Evolutionary conservation across 2,329 filamentous ascomycete genomes (phyloP), one percentile per base, ranked within the genome.

Genomic region (Uncinocarpus reesii): DNA sequence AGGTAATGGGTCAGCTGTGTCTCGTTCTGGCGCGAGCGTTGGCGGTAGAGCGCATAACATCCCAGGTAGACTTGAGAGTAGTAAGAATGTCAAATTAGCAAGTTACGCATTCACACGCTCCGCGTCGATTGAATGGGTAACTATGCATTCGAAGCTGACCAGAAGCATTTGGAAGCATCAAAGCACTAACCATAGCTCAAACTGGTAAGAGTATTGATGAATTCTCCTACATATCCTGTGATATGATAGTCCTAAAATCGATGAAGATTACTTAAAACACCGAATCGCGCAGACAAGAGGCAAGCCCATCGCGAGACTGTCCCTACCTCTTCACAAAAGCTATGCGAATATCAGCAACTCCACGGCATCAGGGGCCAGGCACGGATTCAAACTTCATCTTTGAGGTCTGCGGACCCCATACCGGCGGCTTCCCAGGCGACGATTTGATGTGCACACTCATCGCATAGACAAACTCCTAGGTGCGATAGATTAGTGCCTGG

Each of bases 161-260:
- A n/a, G n/a, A n/a, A n/a, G n/a, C n/a, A n/a, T 6, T 32, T 6
- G 31, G 20, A 18, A 29, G 20, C 15, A 29, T 3, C 20, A 6
- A n/a, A n/a, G 13, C 6, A 47, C 45, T 37, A 36, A 51, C 48
- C 46, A 40, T 59, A 60, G 43, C 53, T 54, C 3, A 59, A 49
- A 35, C 58, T 60, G 2, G 55, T 56, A 44, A 58, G 52, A 20
- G 53, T 57, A 50, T 58, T 60, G 48, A 60, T 53, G 35, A 59
- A 56, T 35, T 58, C 57, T 26, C 51, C 56, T 8, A 58, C 42
- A 31, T 53, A 59, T 10, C 49, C 49, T 7, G 56, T 55, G 42
- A 59, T 31, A 24, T 54, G 50, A 47, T 59, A 58, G 52, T 59
- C 56, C 53, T 59, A 29, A 13, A 13, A 16, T 18, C 13, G 42